Percentiles rank a stretch among this genome's conserved stretches.
Conservation (phyloP, 345 rosid genomes). For the Salix arbutifolia region DNA sequence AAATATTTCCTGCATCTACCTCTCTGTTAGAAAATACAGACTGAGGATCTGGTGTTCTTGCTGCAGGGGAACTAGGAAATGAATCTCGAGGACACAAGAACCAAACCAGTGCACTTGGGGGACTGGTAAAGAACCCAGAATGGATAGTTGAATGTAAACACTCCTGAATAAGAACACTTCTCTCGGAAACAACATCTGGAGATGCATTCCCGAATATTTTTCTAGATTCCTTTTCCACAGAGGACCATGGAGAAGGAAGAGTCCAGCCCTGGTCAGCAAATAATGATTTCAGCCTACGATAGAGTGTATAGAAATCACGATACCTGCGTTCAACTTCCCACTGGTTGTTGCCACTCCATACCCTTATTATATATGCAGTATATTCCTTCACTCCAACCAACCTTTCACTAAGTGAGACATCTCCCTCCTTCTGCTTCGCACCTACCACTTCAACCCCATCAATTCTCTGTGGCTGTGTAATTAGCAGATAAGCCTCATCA, state of each 20-base stretch:
- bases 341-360: slow-evolving; percentile 67
- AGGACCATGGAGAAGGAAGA: slow-evolving; percentile 84
- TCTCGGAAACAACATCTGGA: slow-evolving; percentile 73
- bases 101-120: slow-evolving; percentile 62
- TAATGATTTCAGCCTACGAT: slow-evolving; percentile 69
- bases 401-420: slow-evolving; percentile 88
- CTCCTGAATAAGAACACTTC: slow-evolving; percentile 83
- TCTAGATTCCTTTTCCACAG: slow-evolving; percentile 74
- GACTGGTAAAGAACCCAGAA: slow-evolving; percentile 48
- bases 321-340: slow-evolving; percentile 97
- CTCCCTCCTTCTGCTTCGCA: slow-evolving; percentile 86
- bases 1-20: slow-evolving; percentile 35
- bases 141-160: slow-evolving; percentile 65
- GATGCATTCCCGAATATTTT: slow-evolving; percentile 82
- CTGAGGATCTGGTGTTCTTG: slow-evolving; percentile 32
- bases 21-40: slow-evolving; percentile 23
- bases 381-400: slow-evolving; percentile 94
- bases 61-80: slow-evolving; percentile 43
- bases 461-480: slow-evolving; percentile 41
- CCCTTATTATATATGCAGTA: slow-evolving; percentile 72
- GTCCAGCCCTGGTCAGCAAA: slow-evolving; percentile 73
- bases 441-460: slow-evolving; percentile 86
- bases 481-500: slow-evolving; percentile 36
- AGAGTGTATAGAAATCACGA: slow-evolving; percentile 81
- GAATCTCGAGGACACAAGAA: slow-evolving; percentile 76